Evolutionary conservation across 306 rosid species (phyloP).

Genomic region (Geum urbanum): DNA sequence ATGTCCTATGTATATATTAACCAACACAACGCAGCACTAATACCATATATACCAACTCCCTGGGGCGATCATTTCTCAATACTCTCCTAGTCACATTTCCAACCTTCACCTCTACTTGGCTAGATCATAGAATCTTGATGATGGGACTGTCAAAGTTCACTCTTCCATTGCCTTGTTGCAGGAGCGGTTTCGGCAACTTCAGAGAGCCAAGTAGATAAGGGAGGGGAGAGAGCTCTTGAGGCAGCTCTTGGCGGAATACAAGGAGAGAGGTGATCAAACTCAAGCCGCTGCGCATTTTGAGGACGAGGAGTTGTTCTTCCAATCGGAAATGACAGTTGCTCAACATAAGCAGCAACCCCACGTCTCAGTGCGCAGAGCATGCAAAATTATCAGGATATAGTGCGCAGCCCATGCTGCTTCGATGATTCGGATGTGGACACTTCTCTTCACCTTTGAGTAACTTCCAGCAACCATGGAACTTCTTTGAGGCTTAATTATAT

Average conservation of each 20-base stretch:
- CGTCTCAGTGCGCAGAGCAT: constrained; percentile 30
- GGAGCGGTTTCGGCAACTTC: constrained; percentile 78
- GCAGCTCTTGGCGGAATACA: constrained; percentile 20
- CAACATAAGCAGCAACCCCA: constrained; percentile 21
- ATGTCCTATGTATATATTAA: constrained; percentile 21
- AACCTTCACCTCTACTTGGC: constrained; percentile 23
- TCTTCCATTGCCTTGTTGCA: constrained; percentile 84
- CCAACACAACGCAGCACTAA: constrained; percentile 1
- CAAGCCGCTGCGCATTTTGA: constrained; percentile 20
- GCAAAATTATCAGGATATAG: constrained; percentile 21
- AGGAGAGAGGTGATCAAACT: background rate
- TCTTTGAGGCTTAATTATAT: background rate
- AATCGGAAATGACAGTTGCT: constrained; percentile 33
- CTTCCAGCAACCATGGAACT: background rate
- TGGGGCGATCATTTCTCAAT: constrained; percentile 12
- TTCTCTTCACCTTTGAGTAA: constrained; percentile 6
- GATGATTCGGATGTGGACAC: constrained; percentile 11
- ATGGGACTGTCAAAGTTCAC: constrained; percentile 21
- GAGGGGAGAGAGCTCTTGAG: constrained; percentile 59
- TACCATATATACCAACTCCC: background rate
- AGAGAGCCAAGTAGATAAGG: constrained; percentile 84
- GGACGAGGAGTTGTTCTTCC: constrained; percentile 28
- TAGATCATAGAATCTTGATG: constrained; percentile 27
- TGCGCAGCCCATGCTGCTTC: constrained; percentile 24
- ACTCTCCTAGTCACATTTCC: background rate